Evolutionary conservation across 306 rosid genomes (phyloP).

Genomic region (Vigna angularis): DNA sequence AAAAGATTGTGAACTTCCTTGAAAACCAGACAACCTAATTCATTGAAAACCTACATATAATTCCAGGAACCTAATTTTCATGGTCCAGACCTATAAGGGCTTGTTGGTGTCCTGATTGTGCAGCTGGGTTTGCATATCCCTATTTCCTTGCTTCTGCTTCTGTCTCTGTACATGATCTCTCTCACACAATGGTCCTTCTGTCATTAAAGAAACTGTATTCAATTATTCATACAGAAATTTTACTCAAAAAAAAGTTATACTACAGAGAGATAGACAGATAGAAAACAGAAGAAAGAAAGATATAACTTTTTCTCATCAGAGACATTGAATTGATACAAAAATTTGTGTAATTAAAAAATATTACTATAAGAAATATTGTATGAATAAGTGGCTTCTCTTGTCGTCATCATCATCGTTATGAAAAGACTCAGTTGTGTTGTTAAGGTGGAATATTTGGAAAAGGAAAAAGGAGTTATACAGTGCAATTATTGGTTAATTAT

Average conservation of each 20-base stretch:
- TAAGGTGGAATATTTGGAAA: background rate
- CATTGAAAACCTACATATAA: no score
- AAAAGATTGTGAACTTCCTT: background rate
- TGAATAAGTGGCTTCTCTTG: background rate
- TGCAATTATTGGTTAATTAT: conserved; percentile 63
- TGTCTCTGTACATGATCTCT: background rate
- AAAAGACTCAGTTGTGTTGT: conserved; percentile 59
- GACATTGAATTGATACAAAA: background rate
- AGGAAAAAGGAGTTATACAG: conserved; percentile 3
- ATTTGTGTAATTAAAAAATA: background rate
- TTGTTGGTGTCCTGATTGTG: background rate
- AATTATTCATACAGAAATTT: background rate
- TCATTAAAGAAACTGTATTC: conserved; percentile 37
- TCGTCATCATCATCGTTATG: conserved; percentile 1
- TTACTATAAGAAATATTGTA: background rate
- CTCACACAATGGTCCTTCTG: conserved; percentile 27
- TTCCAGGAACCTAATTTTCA: background rate
- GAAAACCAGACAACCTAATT: background rate
- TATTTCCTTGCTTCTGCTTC: no score
- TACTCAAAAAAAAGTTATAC: background rate
- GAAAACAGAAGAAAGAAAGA: background rate
- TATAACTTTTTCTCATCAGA: background rate
- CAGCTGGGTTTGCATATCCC: background rate
- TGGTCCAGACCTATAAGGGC: conserved; percentile 27
- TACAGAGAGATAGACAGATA: background rate